Percentiles rank a stretch among this genome's conserved stretches.
These are phyloP conservation scores for Colletotrichum tabaci DNA, from an alignment of 2,329 filamentous ascomycete genomes.

Conservation along the genomic window DNA sequence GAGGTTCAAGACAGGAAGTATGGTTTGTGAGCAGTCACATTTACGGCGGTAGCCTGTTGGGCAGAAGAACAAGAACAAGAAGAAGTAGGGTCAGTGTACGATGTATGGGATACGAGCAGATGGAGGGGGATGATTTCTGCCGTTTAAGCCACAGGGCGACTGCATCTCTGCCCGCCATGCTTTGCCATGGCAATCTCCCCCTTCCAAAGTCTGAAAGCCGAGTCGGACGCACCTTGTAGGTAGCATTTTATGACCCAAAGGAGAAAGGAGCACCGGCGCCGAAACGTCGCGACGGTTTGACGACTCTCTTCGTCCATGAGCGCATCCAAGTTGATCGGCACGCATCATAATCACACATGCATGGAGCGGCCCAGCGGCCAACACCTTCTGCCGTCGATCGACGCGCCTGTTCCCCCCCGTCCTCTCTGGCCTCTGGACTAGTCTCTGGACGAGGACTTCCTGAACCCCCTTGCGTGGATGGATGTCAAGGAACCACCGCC, in stretches of 20 bases:
- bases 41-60: constrained; percentile 5
- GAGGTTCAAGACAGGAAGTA: constrained; percentile 19
- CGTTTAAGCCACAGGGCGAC: constrained; percentile 2
- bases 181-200: background rate
- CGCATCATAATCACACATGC: background rate
- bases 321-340: constrained; percentile 23
- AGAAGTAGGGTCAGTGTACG: too few relatives aligned
- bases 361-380: constrained; percentile 16
- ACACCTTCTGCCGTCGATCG: background rate
- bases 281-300: background rate
- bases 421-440: too few relatives aligned
- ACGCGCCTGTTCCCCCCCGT: too few relatives aligned
- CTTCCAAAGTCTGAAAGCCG: background rate
- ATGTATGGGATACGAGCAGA: constrained; percentile 18
- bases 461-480: background rate
- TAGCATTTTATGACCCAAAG: background rate
- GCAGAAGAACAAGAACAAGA: constrained; percentile 2
- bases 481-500: background rate
- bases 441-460: too few relatives aligned
- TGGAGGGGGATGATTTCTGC: background rate
- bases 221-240: constrained; percentile 7
- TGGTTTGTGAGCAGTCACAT: constrained; percentile 42
- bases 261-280: constrained; percentile 19
- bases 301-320: background rate
- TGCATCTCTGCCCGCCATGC: background rate